These are phyloP conservation scores for Myotisia sp. DNA, from an alignment of 2,329 filamentous ascomycete genomes.

Conservation along the genomic window DNA sequence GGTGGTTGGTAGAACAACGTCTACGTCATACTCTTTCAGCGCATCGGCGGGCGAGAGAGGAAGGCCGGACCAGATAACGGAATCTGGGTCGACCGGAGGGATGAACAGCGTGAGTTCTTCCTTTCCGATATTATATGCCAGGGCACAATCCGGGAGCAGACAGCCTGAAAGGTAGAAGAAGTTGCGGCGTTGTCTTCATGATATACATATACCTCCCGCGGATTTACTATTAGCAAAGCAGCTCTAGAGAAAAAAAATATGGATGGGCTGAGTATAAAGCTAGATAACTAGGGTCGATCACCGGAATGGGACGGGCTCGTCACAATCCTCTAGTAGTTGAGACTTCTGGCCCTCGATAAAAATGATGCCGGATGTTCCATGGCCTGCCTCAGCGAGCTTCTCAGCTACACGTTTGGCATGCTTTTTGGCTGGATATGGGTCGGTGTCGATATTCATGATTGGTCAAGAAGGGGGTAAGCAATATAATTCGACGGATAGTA, in stretches of 20 bases:
- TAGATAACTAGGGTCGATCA: constrained; percentile 24
- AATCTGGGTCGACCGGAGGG: constrained; percentile 70
- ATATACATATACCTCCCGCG: background rate
- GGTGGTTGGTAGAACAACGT: constrained; percentile 56
- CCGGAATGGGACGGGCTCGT: constrained; percentile 68
- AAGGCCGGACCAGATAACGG: constrained; percentile 85
- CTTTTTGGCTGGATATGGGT: constrained; percentile 66
- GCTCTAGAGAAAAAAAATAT: background rate
- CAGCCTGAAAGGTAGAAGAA: constrained; percentile 94
- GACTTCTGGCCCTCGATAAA: constrained; percentile 80
- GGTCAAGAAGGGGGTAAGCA: no score
- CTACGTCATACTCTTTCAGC: constrained; percentile 62
- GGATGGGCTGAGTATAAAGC: background rate
- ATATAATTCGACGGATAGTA: no score
- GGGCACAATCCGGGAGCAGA: constrained; percentile 62
- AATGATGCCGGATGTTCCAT: constrained; percentile 56
- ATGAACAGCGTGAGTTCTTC: constrained; percentile 75
- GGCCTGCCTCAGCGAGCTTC: constrained; percentile 51
- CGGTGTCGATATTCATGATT: constrained; percentile 31
- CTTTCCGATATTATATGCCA: constrained; percentile 64
- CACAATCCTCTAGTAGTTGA: constrained; percentile 75
- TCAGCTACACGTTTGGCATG: constrained; percentile 76
- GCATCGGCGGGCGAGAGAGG: constrained; percentile 67
- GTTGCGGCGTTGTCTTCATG: constrained; percentile 54
- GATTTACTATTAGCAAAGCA: background rate